phyloP scores from a whole-genome alignment of 202 grass and related monocot genomes.

The Setaria italica region DNA sequence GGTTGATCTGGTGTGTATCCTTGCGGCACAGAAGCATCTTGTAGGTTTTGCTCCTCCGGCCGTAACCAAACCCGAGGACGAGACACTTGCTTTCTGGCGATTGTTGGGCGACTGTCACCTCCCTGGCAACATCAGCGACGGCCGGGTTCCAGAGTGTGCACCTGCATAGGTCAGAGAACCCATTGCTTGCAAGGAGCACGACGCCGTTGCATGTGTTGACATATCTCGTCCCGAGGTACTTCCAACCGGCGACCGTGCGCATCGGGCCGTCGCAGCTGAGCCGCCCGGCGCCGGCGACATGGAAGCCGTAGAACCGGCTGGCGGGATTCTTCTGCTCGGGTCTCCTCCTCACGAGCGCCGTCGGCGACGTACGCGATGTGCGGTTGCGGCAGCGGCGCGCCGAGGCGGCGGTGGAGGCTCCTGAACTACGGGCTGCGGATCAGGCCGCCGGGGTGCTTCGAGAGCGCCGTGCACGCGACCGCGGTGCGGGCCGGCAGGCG shows the following conservation, averaged over 20 bases:
- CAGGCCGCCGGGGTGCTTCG: not conserved
- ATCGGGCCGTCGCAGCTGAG: not conserved
- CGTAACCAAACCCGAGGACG: not conserved
- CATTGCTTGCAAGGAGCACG: not conserved
- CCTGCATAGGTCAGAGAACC: not conserved
- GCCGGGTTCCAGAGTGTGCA: not conserved
- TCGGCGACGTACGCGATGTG: not conserved
- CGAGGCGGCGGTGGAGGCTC: not conserved
- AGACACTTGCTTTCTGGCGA: not conserved
- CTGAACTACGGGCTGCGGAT: not conserved
- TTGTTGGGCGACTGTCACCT: not conserved
- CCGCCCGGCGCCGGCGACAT: not conserved
- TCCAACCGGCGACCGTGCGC: not conserved
- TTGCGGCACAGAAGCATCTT: not conserved
- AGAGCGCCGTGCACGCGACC: conserved; percentile 10
- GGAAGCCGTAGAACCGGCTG: not conserved
- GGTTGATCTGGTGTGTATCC: not conserved
- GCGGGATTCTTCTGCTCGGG: not conserved
- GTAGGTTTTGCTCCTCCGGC: not conserved
- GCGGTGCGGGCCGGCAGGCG: not conserved
- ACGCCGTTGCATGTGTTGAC: conserved; percentile 18
- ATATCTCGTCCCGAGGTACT: not conserved
- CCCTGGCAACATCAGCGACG: too few species aligned
- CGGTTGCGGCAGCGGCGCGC: not conserved
- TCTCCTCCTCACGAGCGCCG: not conserved